Base-by-base conservation (phyloP, 495 filamentous ascomycete species). In the Margaritispora aquatica region DNA sequence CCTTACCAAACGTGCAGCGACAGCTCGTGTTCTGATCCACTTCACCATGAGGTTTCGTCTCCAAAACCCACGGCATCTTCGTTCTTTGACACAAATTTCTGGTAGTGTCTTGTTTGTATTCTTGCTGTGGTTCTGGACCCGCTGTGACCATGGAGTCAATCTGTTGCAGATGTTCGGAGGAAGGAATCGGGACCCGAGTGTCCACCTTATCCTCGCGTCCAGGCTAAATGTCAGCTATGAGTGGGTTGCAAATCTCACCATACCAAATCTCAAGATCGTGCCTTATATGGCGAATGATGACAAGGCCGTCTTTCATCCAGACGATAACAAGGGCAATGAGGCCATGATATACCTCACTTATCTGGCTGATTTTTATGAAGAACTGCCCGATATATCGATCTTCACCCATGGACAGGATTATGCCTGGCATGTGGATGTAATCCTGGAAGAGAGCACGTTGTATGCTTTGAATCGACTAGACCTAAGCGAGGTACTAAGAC, bases 281-380 rank as follows among this genome's bases (percentile, higher is more conserved):
- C 72, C 84, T 23, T 90, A 90, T 63, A 74, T 83, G 41, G 85
- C 79, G 48, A 79, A 92, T 61, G 81, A 88, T 63, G 76, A 78
- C 13, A 70, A 64, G 0, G 85, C 85, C 1, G 74, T 74, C 8
- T 72, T 84, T 3, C 85, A 88, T 66, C 82, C 86, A 1, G 86
- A 84, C 0, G 78, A 80, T 61, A 88, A 88, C 63, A 90, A 90
- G 69, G 88, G 88, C 11, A 82, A 90, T 63, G 88, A 92, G 68
- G 88, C 85, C 15, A 85, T 90, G 75, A 72, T 76, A 7, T 80
- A 75, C 62, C 58, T 80, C 0, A 78, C 76, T 54, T 79, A 82
- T 55, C 71, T 82, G n/a, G 75, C 79, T 53, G 73, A 81, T 24
- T 72, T 76, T 44, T 83, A 83, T 59, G 58, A 70, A 9, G 57